A percentile compares a stretch with the other conserved stretches of the same genome.
phyloP scores from a whole-genome alignment of 352 stramenopile genomes.

The Pythium chondricola region DNA sequence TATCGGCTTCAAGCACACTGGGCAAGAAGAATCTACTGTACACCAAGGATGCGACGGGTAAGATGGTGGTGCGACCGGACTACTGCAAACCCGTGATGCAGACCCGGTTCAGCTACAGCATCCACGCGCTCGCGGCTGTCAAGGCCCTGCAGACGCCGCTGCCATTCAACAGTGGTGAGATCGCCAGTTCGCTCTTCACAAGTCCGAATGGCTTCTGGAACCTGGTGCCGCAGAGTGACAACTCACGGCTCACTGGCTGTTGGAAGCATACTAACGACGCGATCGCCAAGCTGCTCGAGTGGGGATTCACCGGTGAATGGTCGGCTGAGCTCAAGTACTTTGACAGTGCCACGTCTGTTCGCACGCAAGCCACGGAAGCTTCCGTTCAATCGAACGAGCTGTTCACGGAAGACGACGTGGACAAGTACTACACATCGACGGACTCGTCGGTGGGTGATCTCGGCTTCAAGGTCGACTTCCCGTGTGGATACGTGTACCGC shows the following conservation, averaged over 20 bases:
- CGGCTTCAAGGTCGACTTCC: slow-evolving; percentile 11
- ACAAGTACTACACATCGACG: slow-evolving; percentile 8
- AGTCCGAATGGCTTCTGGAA: slow-evolving; percentile 16
- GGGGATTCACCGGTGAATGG: slow-evolving; percentile 8
- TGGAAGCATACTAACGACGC: slow-evolving; percentile 12
- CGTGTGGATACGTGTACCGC: slow-evolving; percentile 11
- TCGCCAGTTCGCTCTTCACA: slow-evolving; percentile 13
- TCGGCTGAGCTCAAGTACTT: slow-evolving; percentile 11
- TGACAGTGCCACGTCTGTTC: background rate
- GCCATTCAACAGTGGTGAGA: slow-evolving; percentile 3
- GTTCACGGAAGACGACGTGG: slow-evolving; percentile 1
- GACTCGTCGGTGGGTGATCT: slow-evolving; percentile 6
- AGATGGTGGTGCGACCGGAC: slow-evolving; percentile 11
- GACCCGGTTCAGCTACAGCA: slow-evolving; percentile 8
- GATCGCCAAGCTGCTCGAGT: slow-evolving; percentile 15
- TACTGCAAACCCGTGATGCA: slow-evolving; percentile 11
- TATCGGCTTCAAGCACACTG: slow-evolving; percentile 1
- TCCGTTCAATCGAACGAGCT: slow-evolving; percentile 4
- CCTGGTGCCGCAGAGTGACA: slow-evolving; percentile 10
- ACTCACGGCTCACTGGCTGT: slow-evolving; percentile 5
- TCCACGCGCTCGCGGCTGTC: slow-evolving; percentile 7
- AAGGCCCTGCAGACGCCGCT: slow-evolving; percentile 3
- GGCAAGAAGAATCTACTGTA: slow-evolving; percentile 10
- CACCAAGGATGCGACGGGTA: slow-evolving; percentile 8
- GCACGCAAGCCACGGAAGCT: background rate